Evolutionary conservation across 352 stramenopile species (phyloP).

Genomic region (Heterotrichella gracilis): DNA sequence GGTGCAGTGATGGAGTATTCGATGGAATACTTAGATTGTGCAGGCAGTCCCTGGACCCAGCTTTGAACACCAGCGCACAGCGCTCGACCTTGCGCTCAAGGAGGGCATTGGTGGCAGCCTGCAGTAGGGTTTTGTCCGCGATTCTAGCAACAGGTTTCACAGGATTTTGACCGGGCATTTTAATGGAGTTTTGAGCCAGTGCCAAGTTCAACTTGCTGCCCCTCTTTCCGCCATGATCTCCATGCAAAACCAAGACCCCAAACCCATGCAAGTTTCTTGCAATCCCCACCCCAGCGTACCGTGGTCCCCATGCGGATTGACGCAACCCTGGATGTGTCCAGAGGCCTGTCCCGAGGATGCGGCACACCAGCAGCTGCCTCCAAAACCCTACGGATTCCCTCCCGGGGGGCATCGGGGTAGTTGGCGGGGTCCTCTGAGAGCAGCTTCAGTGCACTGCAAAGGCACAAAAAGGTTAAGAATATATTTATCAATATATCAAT

Average conservation of each 20-base stretch:
- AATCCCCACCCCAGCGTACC: too few relatives aligned
- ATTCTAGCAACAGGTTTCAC: too few relatives aligned
- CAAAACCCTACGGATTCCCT: slow-evolving; percentile 66
- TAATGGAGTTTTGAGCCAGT: too few relatives aligned
- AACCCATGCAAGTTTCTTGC: too few relatives aligned
- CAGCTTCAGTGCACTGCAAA: slow-evolving; percentile 70
- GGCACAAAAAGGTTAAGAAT: too few relatives aligned
- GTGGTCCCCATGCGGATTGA: slow-evolving; percentile 93
- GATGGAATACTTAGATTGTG: slow-evolving; percentile 92
- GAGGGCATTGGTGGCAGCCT: slow-evolving; percentile 94
- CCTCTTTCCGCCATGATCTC: too few relatives aligned
- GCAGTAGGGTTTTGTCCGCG: too few relatives aligned
- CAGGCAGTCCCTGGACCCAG: slow-evolving; percentile 69
- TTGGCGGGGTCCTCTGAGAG: slow-evolving; percentile 79
- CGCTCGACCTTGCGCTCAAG: slow-evolving; percentile 70
- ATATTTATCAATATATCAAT: too few relatives aligned
- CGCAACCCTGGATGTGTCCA: slow-evolving; percentile 55
- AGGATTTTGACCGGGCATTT: too few relatives aligned
- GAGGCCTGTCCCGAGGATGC: slow-evolving; percentile 37
- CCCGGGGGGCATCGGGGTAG: slow-evolving; percentile 74
- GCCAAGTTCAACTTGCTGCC: too few relatives aligned
- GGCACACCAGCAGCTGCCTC: slow-evolving; percentile 49
- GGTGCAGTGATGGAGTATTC: too few relatives aligned
- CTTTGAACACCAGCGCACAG: slow-evolving; percentile 63
- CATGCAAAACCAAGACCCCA: too few relatives aligned